A percentile compares a stretch with the other conserved stretches of the same genome.
Evolutionary conservation across 2,329 filamentous ascomycete genomes (phyloP).

Genomic region (Epichloe hybrida): DNA sequence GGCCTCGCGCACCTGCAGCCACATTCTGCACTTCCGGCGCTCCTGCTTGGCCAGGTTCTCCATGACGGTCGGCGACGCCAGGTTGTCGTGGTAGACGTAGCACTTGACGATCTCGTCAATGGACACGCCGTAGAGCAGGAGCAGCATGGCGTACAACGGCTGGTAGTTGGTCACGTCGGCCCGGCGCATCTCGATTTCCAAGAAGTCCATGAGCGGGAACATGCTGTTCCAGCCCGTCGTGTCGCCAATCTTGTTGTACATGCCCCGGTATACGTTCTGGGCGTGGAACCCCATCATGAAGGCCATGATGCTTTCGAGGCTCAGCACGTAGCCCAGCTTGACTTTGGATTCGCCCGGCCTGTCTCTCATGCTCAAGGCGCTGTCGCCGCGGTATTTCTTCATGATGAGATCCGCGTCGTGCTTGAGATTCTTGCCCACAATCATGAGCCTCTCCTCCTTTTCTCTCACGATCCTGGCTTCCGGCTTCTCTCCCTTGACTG

Average conservation of each 20-base stretch:
- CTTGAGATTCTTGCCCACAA: conserved; percentile 37
- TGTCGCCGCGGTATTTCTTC: conserved; percentile 12
- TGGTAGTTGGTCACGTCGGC: conserved; percentile 20
- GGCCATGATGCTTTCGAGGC: conserved; percentile 35
- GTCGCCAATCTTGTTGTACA: conserved; percentile 31
- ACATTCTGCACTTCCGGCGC: conserved; percentile 14
- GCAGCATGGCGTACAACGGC: conserved; percentile 27
- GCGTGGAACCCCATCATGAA: conserved; percentile 42
- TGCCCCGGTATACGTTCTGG: conserved; percentile 28
- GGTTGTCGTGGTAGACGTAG: conserved; percentile 14
- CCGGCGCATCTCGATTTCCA: conserved; percentile 27
- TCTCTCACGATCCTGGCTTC: conserved; percentile 19
- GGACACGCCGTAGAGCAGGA: conserved; percentile 30
- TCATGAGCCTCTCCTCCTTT: conserved; percentile 23
- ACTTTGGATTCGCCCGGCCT: conserved; percentile 20
- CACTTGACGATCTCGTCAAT: conserved; percentile 32
- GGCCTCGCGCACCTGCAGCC: conserved; percentile 19
- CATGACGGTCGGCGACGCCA: conserved; percentile 4
- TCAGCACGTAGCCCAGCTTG: conserved; percentile 29
- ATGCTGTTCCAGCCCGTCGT: conserved; percentile 28
- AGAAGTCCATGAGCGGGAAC: conserved; percentile 28
- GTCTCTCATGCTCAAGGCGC: conserved; percentile 9
- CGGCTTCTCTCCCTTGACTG: conserved; percentile 10
- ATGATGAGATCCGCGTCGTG: conserved; percentile 37
- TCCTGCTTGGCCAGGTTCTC: conserved; percentile 15